Percentiles rank a stretch among this genome's conserved stretches.
Conservation (phyloP, 1,139 yeast species). For the Kodamaea ohmeri region DNA sequence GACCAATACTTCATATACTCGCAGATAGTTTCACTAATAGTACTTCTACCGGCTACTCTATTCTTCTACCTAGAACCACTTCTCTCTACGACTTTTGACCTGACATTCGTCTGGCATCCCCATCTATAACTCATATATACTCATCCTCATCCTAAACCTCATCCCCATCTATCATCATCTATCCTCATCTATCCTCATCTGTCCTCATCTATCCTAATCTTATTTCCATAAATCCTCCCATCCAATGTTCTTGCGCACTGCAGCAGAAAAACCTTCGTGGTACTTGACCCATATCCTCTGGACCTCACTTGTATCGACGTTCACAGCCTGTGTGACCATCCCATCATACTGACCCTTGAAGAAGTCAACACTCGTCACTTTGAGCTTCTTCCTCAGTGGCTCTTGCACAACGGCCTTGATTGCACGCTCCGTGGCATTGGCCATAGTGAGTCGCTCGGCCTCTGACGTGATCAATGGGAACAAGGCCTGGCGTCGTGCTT, state of each 20-base stretch:
- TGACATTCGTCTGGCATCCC: too few relatives aligned
- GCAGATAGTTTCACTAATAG: too few relatives aligned
- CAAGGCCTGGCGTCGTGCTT: constrained; percentile 31
- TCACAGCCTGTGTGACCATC: constrained; percentile 21
- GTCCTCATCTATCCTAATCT: not conserved
- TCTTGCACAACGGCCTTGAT: constrained; percentile 11
- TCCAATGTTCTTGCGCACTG: constrained; percentile 79
- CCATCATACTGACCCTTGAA: constrained; percentile 41
- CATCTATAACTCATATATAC: too few relatives aligned
- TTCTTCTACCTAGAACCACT: too few relatives aligned
- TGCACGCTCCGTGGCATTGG: constrained; percentile 14
- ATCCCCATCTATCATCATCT: not conserved
- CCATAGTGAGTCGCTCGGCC: constrained; percentile 32
- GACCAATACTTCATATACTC: too few relatives aligned
- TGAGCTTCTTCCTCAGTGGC: constrained; percentile 22
- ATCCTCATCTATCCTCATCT: not conserved
- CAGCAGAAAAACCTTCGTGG: constrained; percentile 92
- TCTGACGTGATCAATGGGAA: constrained; percentile 44
- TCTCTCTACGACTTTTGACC: too few relatives aligned
- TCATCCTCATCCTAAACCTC: too few relatives aligned
- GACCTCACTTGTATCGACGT: constrained; percentile 17
- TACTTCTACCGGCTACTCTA: too few relatives aligned
- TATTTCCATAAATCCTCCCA: constrained; percentile 69
- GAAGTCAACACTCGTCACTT: constrained; percentile 36
- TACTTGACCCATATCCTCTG: constrained; percentile 83